Conservation (phyloP, 2,329 filamentous ascomycete species). For the Dactylellina haptotyla region DNA sequence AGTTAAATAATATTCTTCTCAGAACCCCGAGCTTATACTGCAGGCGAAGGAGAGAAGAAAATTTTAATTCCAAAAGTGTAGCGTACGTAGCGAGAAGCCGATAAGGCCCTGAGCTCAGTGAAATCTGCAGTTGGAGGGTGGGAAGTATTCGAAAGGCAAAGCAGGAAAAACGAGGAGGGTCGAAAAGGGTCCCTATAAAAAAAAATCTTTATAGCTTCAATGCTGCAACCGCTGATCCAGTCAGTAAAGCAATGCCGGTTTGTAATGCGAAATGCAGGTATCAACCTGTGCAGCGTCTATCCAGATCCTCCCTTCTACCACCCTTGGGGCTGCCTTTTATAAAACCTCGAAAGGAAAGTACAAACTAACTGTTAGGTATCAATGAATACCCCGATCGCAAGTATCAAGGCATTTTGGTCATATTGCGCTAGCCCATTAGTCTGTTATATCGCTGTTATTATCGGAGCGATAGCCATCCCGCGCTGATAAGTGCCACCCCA, state of each 20-base stretch:
- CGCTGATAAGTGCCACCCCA: slow-evolving; percentile 10
- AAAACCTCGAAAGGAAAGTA: neutral
- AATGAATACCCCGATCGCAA: neutral
- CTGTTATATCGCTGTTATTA: slow-evolving; percentile 12
- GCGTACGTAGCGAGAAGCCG: neutral
- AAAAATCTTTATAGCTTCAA: slow-evolving; percentile 6
- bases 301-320: neutral
- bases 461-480: slow-evolving; percentile 2
- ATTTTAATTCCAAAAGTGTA: neutral
- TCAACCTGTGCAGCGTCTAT: neutral
- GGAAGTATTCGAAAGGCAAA: slow-evolving; percentile 1
- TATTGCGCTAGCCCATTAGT: neutral
- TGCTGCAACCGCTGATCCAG: slow-evolving; percentile 4
- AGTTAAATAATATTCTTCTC: slow-evolving; percentile 13
- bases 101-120: neutral
- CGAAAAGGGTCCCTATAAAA: slow-evolving; percentile 11
- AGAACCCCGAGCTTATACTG: neutral
- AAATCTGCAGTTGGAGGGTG: slow-evolving; percentile 5
- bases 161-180: neutral
- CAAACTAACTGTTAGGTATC: neutral
- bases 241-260: neutral
- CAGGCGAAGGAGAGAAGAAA: neutral
- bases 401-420: neutral
- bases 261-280: slow-evolving; percentile 11
- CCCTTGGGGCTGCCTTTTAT: neutral